Percentiles rank a stretch among this genome's conserved stretches.
Evolutionary conservation across 2,329 filamentous ascomycete species (phyloP).

Genomic region (Lecanicillium sp.): DNA sequence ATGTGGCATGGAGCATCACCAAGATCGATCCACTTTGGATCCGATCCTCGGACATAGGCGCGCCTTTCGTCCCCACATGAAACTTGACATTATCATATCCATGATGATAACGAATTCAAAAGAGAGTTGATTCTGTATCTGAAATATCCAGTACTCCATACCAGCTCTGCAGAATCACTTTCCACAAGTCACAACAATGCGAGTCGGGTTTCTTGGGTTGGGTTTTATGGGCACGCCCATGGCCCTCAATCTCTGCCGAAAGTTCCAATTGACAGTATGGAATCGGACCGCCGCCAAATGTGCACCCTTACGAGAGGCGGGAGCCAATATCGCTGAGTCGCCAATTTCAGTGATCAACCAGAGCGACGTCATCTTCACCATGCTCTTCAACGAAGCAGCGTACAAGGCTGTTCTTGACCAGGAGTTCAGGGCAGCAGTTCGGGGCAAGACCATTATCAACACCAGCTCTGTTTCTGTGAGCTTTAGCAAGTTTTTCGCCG

Average conservation of each 20-base stretch:
- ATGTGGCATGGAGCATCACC: too few relatives aligned
- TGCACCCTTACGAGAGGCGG: slow-evolving; percentile 11
- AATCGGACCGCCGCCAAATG: slow-evolving; percentile 22
- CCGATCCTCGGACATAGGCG: too few relatives aligned
- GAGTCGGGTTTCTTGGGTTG: slow-evolving; percentile 22
- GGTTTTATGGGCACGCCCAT: slow-evolving; percentile 25
- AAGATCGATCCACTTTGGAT: too few relatives aligned
- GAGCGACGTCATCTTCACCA: slow-evolving; percentile 22
- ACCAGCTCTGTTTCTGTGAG: slow-evolving; percentile 20
- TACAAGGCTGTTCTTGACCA: slow-evolving; percentile 16
- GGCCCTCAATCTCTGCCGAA: slow-evolving; percentile 21
- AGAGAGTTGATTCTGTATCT: too few relatives aligned
- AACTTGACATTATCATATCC: too few relatives aligned
- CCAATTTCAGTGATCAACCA: slow-evolving; percentile 17
- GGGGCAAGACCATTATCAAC: slow-evolving; percentile 24
- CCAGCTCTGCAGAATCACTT: too few relatives aligned
- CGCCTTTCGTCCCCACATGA: too few relatives aligned
- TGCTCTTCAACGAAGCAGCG: slow-evolving; percentile 21
- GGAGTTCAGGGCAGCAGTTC: slow-evolving; percentile 15
- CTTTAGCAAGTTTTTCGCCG: slow-evolving; percentile 16
- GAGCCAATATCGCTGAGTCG: slow-evolving; percentile 15
- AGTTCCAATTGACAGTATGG: slow-evolving; percentile 21
- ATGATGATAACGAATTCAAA: too few relatives aligned
- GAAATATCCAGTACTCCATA: too few relatives aligned
- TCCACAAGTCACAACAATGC: slow-evolving; percentile 10